phyloP scores from a whole-genome alignment of 202 grass and related monocot species.

The Saccharum hybrid region DNA sequence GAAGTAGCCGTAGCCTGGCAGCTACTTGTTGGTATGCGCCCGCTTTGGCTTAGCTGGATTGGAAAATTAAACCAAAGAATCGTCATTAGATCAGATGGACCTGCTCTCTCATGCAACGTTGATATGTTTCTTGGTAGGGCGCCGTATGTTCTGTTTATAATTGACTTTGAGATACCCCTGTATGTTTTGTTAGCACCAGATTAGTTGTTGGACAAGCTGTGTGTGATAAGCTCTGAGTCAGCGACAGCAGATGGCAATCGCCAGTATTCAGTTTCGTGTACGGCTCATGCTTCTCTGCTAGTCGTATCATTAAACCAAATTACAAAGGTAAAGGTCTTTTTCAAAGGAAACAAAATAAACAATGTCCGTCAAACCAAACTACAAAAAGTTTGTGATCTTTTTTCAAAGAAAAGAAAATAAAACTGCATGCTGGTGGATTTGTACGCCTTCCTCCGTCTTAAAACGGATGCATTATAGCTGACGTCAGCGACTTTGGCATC shows the following conservation, averaged over 20 bases:
- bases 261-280: not conserved
- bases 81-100: conserved; percentile 8
- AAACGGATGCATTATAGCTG: not conserved
- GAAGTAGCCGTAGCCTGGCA: conserved; percentile 51
- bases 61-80: not conserved
- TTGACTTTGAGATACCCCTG: not conserved
- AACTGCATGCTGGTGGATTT: too few relatives aligned
- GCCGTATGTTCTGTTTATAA: not conserved
- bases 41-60: not conserved
- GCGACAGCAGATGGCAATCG: not conserved
- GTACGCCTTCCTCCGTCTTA: not conserved
- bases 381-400: not conserved
- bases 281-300: not conserved
- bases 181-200: not conserved
- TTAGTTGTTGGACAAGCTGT: conserved; percentile 19
- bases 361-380: not conserved
- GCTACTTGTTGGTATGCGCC: not conserved
- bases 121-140: not conserved
- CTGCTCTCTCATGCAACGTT: not conserved
- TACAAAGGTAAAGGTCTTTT: not conserved
- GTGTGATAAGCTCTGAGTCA: not conserved
- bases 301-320: not conserved
- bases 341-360: not conserved
- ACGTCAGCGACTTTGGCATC: not conserved
- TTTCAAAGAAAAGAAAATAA: not conserved